phyloP scores from a whole-genome alignment of 208 protist species.

The Leishmania guyanensis region DNA sequence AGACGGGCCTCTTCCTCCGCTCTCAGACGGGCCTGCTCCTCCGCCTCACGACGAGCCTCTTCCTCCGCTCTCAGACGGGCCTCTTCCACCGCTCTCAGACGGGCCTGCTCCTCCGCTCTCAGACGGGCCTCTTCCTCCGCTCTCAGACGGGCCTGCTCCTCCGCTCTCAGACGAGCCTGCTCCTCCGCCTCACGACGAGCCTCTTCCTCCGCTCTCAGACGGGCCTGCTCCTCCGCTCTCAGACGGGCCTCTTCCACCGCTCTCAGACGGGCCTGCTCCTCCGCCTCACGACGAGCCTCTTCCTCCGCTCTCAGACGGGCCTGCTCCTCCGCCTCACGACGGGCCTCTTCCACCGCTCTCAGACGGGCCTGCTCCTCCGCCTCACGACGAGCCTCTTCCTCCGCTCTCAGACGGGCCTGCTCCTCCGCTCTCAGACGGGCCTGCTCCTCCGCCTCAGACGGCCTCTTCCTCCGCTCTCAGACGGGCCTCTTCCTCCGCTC shows the following conservation, averaged over 20 bases:
- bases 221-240: constrained; percentile 56
- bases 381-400: constrained; percentile 32
- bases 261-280: constrained; percentile 78
- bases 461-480: constrained; percentile 33
- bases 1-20: constrained; percentile 27
- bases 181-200: constrained; percentile 33
- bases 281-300: constrained; percentile 24
- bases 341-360: constrained; percentile 37
- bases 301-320: constrained; percentile 29
- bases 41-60: constrained; percentile 7
- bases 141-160: constrained; percentile 24
- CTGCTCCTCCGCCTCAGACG: constrained; percentile 22
- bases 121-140: constrained; percentile 74
- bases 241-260: constrained; percentile 54
- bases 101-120: constrained; percentile 33
- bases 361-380: not conserved
- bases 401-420: constrained; percentile 17
- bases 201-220: constrained; percentile 35
- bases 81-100: constrained; percentile 27
- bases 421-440: constrained; percentile 25
- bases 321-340: constrained; percentile 60
- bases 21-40: constrained; percentile 6
- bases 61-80: constrained; percentile 63
- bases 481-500: constrained; percentile 35
- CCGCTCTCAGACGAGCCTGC: constrained; percentile 24